Evolutionary conservation across 352 stramenopile species (phyloP).

Genomic region (Aphanomyces cochlioides): DNA sequence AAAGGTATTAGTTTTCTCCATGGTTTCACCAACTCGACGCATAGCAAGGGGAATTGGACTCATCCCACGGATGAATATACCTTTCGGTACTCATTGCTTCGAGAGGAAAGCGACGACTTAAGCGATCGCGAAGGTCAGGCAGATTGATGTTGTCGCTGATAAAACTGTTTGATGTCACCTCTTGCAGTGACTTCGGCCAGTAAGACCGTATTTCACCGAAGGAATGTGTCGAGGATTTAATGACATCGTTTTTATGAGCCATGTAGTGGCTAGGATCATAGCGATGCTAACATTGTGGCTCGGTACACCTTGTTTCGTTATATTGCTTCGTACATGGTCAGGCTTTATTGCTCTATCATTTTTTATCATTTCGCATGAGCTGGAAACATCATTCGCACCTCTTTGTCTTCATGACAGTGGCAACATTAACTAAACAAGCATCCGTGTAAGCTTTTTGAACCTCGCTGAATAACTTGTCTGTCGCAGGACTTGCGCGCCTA

Average conservation of each 20-base stretch:
- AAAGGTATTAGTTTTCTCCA: not conserved
- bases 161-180: conserved; percentile 8
- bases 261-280: not conserved
- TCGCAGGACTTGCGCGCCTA: too few relatives aligned
- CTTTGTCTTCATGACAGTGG: too few relatives aligned
- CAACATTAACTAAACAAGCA: too few relatives aligned
- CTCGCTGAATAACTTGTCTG: too few relatives aligned
- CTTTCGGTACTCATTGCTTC: not conserved
- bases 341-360: not conserved
- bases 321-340: conserved; percentile 2
- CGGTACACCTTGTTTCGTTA: too few relatives aligned
- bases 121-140: not conserved
- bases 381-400: too few relatives aligned
- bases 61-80: not conserved
- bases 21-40: too few relatives aligned
- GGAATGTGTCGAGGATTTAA: not conserved
- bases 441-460: too few relatives aligned
- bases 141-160: not conserved
- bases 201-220: not conserved
- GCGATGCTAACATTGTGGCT: not conserved
- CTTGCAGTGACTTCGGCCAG: conserved; percentile 6
- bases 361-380: too few relatives aligned
- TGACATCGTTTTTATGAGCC: not conserved
- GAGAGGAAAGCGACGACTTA: not conserved
- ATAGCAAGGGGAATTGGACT: too few relatives aligned